Evolutionary conservation across 2,329 filamentous ascomycete species (phyloP).

Genomic region (Conoideocrella luteorostrata): DNA sequence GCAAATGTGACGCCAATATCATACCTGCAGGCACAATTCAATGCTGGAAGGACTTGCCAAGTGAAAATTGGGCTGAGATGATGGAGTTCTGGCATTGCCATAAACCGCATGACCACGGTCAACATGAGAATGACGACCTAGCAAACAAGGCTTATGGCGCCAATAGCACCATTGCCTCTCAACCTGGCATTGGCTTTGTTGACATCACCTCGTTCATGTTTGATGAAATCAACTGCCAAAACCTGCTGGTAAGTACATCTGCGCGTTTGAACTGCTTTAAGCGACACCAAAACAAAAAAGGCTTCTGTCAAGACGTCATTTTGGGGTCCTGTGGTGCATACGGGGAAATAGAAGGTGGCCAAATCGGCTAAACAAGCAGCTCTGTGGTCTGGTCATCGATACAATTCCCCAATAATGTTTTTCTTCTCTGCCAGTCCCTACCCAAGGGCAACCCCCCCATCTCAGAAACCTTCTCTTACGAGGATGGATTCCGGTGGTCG

Average conservation of each 20-base stretch:
- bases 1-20: constrained; percentile 31
- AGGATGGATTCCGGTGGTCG: constrained; percentile 34
- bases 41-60: constrained; percentile 87
- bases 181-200: constrained; percentile 65
- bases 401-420: constrained; percentile 59
- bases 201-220: constrained; percentile 75
- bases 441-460: constrained; percentile 15
- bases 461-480: constrained; percentile 30
- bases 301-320: neutral
- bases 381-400: constrained; percentile 59
- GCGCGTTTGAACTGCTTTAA: too few species aligned
- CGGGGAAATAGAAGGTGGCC: constrained; percentile 57
- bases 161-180: constrained; percentile 63
- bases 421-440: constrained; percentile 18
- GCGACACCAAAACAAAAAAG: neutral
- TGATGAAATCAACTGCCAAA: constrained; percentile 55
- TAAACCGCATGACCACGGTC: constrained; percentile 63
- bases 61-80: constrained; percentile 98
- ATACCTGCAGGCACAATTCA: constrained; percentile 33
- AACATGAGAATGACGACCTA: constrained; percentile 40
- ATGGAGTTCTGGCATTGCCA: constrained; percentile 99
- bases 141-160: constrained; percentile 76
- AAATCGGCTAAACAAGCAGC: constrained; percentile 35
- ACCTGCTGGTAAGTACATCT: constrained; percentile 33
- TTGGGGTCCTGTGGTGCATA: neutral